These are phyloP conservation scores for Cnidoscolus chayamansa DNA, from an alignment of 441 rosid genomes.

Conservation along the genomic window DNA sequence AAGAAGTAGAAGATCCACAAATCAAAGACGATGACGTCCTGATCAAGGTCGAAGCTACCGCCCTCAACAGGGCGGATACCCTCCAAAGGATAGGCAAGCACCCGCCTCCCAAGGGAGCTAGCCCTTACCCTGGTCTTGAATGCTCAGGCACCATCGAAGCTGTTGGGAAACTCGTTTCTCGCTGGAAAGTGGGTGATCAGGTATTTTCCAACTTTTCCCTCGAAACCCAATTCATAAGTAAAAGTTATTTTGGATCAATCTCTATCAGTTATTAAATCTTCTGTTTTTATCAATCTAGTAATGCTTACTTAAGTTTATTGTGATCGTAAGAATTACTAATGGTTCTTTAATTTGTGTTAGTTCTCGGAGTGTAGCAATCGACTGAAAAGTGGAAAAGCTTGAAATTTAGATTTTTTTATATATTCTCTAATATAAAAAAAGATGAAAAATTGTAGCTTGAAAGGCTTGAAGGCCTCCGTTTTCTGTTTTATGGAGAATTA, in stretches of 20 bases:
- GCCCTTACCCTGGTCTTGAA: constrained; percentile 78
- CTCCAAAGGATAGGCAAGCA: constrained; percentile 64
- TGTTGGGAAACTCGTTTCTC: constrained; percentile 60
- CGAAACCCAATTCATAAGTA: not conserved
- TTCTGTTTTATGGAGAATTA: not conserved
- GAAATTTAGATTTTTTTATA: not conserved
- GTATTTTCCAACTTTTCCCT: constrained; percentile 26
- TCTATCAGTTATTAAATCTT: not conserved
- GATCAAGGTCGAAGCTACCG: constrained; percentile 71
- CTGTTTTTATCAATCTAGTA: not conserved
- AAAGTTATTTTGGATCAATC: not conserved
- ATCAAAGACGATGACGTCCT: constrained; percentile 69
- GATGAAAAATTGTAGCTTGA: no score
- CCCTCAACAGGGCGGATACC: constrained; percentile 74
- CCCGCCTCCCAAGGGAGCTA: constrained; percentile 74
- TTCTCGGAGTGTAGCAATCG: not conserved
- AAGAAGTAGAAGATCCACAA: constrained; percentile 66
- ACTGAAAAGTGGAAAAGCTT: not conserved
- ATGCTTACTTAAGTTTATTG: no score
- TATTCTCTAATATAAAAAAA: no score
- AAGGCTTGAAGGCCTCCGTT: not conserved
- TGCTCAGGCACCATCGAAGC: constrained; percentile 76
- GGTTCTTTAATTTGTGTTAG: not conserved
- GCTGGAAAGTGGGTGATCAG: constrained; percentile 84
- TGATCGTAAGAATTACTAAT: not conserved